These are phyloP conservation scores for Fraxinus excelsior DNA, from an alignment of 257 asterid genomes.

Conservation along the genomic window DNA sequence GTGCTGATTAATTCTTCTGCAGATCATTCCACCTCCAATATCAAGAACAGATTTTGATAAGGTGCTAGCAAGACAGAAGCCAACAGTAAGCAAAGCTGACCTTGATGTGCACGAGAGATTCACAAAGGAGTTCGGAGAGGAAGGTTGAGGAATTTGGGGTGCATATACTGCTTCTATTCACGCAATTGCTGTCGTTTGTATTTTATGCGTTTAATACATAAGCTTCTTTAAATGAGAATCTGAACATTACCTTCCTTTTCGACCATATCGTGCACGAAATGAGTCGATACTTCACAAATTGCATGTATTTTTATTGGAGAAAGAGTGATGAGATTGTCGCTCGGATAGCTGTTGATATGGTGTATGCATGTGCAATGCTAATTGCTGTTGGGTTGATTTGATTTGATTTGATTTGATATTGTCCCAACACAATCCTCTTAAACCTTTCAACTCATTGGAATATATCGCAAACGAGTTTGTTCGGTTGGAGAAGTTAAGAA, in stretches of 20 bases:
- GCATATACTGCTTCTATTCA: not conserved
- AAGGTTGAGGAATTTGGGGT: slow-evolving; percentile 29
- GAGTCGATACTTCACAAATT: slow-evolving; percentile 8
- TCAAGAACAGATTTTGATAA: slow-evolving; percentile 40
- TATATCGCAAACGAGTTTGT: not conserved
- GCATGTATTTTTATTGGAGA: slow-evolving; percentile 20
- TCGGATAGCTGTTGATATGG: slow-evolving; percentile 6
- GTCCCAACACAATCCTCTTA: not conserved
- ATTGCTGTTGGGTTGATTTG: slow-evolving; percentile 3
- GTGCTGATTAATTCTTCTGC: not conserved
- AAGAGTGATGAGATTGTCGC: not conserved
- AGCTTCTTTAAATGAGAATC: not conserved
- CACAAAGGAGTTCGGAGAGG: slow-evolving; percentile 52
- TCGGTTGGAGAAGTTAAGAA: not conserved
- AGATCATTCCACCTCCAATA: slow-evolving; percentile 47
- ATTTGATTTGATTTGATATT: slow-evolving; percentile 8
- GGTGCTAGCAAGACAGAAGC: slow-evolving; percentile 41
- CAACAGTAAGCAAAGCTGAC: slow-evolving; percentile 48
- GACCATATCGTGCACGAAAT: slow-evolving; percentile 17
- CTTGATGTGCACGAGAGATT: slow-evolving; percentile 50
- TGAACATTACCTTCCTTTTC: not conserved
- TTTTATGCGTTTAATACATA: not conserved
- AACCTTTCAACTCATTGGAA: not conserved
- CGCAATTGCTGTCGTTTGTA: slow-evolving; percentile 9
- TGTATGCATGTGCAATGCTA: slow-evolving; percentile 1